A percentile compares a stretch with the other conserved stretches of the same genome.
These are phyloP conservation scores for Pyrenula aspistea DNA, from an alignment of 495 filamentous ascomycete genomes.

Conservation along the genomic window DNA sequence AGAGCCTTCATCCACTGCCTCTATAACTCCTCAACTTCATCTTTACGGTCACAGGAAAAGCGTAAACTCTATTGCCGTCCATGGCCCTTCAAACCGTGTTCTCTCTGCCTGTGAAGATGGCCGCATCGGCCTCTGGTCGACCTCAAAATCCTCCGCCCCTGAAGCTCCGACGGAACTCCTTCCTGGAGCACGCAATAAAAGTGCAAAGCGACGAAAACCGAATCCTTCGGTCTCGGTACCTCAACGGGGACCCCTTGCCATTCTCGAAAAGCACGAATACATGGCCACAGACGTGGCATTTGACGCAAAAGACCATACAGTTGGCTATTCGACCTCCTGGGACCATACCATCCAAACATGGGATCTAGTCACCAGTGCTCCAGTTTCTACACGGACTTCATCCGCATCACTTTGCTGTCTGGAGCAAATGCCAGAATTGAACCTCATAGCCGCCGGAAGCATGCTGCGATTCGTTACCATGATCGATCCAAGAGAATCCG, in stretches of 20 bases:
- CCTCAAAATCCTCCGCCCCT: conserved; percentile 59
- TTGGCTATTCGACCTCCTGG: conserved; percentile 79
- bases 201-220: conserved; percentile 68
- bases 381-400: conserved; percentile 69
- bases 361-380: conserved; percentile 66
- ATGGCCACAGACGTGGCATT: conserved; percentile 69
- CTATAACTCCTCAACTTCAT: conserved; percentile 62
- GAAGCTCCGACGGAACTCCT: conserved; percentile 53
- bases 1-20: conserved; percentile 35
- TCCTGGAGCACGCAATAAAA: conserved; percentile 41
- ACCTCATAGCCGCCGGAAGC: conserved; percentile 74
- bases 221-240: conserved; percentile 49
- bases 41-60: conserved; percentile 72
- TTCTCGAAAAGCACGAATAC: conserved; percentile 58
- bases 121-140: conserved; percentile 73
- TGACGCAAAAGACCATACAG: conserved; percentile 68
- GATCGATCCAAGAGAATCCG: conserved; percentile 71
- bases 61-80: conserved; percentile 66
- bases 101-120: conserved; percentile 75
- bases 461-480: conserved; percentile 79
- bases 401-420: conserved; percentile 71
- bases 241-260: conserved; percentile 65
- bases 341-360: conserved; percentile 86
- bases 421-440: conserved; percentile 49
- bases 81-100: conserved; percentile 61